Conservation (phyloP, 805 yeast genomes). For the Kluyveromyces nonfermentans region DNA sequence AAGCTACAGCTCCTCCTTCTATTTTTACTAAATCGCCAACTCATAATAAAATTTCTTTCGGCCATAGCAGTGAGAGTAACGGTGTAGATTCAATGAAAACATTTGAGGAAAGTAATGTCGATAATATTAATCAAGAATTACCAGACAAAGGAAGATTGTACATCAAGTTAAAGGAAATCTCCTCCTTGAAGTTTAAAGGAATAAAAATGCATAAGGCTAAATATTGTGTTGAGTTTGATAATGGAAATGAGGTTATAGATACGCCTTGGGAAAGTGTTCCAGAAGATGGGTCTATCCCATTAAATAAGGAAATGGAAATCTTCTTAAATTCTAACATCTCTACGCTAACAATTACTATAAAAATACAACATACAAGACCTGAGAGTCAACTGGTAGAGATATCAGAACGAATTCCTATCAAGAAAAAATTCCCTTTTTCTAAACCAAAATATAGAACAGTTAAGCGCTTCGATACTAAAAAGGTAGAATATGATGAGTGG, state of each 20-base stretch:
- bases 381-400: constrained; percentile 49
- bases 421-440: constrained; percentile 21
- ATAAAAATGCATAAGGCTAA: constrained; percentile 37
- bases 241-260: constrained; percentile 70
- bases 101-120: background rate
- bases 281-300: constrained; percentile 23
- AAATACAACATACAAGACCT: constrained; percentile 44
- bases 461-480: constrained; percentile 41
- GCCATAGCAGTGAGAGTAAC: background rate
- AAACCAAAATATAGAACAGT: constrained; percentile 31
- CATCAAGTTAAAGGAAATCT: constrained; percentile 39
- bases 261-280: constrained; percentile 41
- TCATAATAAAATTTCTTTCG: background rate
- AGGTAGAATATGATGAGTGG: constrained; percentile 48
- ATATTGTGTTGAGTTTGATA: constrained; percentile 51
- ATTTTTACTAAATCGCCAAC: background rate
- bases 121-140: background rate
- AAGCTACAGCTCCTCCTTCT: background rate
- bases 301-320: constrained; percentile 70
- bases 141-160: constrained; percentile 41
- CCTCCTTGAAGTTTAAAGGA: constrained; percentile 40
- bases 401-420: constrained; percentile 43
- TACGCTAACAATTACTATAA: constrained; percentile 64
- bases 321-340: constrained; percentile 41
- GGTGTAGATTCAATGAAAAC: background rate